These are phyloP conservation scores for Phytopythium litorale DNA, from an alignment of 352 stramenopile species.

Conservation along the genomic window DNA sequence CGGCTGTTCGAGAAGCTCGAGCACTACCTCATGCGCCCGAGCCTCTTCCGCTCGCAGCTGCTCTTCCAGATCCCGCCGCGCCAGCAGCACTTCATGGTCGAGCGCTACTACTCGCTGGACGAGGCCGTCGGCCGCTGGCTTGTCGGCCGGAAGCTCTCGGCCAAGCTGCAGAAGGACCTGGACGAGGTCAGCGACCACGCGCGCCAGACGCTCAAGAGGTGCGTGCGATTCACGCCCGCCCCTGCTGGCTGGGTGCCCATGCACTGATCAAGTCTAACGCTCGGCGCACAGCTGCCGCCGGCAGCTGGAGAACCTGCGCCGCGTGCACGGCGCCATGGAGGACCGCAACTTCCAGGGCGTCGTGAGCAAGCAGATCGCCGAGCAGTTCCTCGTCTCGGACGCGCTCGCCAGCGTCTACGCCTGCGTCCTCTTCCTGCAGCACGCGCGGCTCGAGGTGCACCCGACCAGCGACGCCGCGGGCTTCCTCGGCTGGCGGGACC, in stretches of 20 bases:
- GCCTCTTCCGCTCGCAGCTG: constrained; percentile 72
- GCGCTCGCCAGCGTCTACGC: constrained; percentile 73
- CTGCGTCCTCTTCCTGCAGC: constrained; percentile 77
- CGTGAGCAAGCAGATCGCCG: constrained; percentile 34
- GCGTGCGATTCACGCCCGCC: neutral
- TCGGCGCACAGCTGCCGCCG: constrained; percentile 45
- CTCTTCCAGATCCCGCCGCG: constrained; percentile 77
- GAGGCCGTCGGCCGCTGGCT: constrained; percentile 66
- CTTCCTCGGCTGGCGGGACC: constrained; percentile 61
- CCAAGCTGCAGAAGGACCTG: constrained; percentile 82
- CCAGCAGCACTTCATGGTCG: constrained; percentile 79
- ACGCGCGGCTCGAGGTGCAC: constrained; percentile 76
- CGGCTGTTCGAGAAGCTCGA: constrained; percentile 81
- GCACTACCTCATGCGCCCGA: constrained; percentile 78
- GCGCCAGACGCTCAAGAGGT: constrained; percentile 53
- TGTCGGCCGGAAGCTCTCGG: constrained; percentile 74
- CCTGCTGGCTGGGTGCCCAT: neutral
- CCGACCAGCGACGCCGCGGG: constrained; percentile 42
- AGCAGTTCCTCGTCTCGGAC: constrained; percentile 68
- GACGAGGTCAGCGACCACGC: constrained; percentile 78
- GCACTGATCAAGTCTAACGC: neutral
- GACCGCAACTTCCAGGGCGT: constrained; percentile 79
- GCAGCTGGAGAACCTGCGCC: constrained; percentile 75
- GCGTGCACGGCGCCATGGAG: constrained; percentile 69
- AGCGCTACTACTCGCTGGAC: constrained; percentile 79